These are phyloP conservation scores for Cardamine occulta DNA, from an alignment of 345 rosid genomes.

Conservation along the genomic window DNA sequence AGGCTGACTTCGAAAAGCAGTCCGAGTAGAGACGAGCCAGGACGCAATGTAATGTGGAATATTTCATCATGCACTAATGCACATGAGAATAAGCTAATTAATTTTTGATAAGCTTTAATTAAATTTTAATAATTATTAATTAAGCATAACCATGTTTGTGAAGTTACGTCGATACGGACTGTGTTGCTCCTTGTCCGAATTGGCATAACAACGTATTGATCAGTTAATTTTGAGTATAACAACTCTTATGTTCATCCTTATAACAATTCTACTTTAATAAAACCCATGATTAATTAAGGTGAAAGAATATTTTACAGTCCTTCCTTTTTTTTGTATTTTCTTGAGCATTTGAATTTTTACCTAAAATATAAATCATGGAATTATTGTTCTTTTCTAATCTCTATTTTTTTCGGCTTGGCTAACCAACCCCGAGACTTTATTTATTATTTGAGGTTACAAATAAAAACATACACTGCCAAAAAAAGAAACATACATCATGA, in stretches of 20 bases:
- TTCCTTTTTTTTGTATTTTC: not conserved
- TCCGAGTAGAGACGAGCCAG: constrained; percentile 17
- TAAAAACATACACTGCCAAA: not conserved
- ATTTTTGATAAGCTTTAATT: constrained; percentile 16
- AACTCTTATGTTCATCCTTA: no score
- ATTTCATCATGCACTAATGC: constrained; percentile 29
- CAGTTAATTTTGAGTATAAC: not conserved
- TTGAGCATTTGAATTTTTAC: not conserved
- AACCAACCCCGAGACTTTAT: no score
- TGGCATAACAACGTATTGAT: constrained; percentile 21
- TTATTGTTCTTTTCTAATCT: no score
- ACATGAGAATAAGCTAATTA: constrained; percentile 22
- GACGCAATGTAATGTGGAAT: constrained; percentile 33
- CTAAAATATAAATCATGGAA: not conserved
- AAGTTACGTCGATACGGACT: constrained; percentile 32
- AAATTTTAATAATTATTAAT: constrained; percentile 1
- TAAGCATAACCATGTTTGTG: constrained; percentile 25
- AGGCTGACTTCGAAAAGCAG: constrained; percentile 29
- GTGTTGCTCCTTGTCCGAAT: constrained; percentile 19
- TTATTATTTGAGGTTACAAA: not conserved
- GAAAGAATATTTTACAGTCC: not conserved
- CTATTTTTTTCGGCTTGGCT: not conserved
- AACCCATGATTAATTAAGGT: not conserved
- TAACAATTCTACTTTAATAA: not conserved
- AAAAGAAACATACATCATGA: not conserved